Evolutionary conservation across 345 rosid species (phyloP).

Genomic region (Eucalyptus sp.): DNA sequence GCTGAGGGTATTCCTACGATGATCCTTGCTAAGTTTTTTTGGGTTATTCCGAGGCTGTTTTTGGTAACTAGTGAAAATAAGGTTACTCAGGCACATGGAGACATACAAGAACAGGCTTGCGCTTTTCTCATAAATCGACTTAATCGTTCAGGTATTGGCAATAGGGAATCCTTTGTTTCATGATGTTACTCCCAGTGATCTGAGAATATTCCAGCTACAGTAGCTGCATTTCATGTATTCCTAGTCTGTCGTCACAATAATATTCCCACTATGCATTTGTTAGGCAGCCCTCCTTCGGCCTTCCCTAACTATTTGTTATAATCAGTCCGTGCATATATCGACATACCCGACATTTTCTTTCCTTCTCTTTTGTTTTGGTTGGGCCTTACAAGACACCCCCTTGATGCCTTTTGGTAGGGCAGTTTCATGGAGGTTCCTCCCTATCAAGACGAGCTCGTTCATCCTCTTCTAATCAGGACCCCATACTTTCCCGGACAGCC

Average conservation of each 20-base stretch:
- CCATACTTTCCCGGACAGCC: slow-evolving; percentile 51
- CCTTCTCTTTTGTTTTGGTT: neutral
- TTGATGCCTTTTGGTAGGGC: slow-evolving; percentile 45
- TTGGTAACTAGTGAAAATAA: neutral
- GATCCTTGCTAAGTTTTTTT: neutral
- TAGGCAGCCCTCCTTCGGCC: neutral
- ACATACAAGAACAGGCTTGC: neutral
- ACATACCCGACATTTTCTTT: neutral
- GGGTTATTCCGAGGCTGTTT: neutral
- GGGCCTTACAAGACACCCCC: slow-evolving; percentile 42
- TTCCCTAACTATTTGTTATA: neutral
- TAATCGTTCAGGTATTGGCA: neutral
- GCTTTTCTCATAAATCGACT: neutral
- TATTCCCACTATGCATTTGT: neutral
- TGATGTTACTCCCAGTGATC: neutral
- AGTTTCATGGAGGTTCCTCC: slow-evolving; percentile 51
- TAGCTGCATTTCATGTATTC: neutral
- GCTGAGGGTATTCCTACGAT: neutral
- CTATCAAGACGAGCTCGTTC: slow-evolving; percentile 58
- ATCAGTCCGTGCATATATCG: neutral
- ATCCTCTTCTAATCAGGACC: slow-evolving; percentile 41
- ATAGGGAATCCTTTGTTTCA: neutral
- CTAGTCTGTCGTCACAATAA: neutral
- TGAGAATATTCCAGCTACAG: neutral
- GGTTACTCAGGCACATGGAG: neutral